A percentile compares a stretch with the other conserved stretches of the same genome.
Conservation (phyloP, 2,329 filamentous ascomycete genomes). For the Scolecobasidium constrictum region DNA sequence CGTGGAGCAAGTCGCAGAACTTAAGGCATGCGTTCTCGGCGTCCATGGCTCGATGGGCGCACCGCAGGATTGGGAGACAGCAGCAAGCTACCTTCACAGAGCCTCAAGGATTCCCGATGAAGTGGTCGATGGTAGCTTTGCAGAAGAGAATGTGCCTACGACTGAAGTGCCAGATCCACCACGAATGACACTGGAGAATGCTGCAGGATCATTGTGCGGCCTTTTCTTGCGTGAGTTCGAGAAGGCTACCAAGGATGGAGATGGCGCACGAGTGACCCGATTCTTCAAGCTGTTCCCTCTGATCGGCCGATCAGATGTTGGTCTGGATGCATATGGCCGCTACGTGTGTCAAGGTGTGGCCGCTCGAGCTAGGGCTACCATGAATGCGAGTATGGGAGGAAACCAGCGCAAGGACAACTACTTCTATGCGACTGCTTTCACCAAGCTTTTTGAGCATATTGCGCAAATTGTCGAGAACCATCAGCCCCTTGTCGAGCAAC, state of each 20-base stretch:
- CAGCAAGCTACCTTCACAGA: conserved; percentile 77
- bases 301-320: conserved; percentile 79
- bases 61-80: conserved; percentile 96
- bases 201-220: conserved; percentile 79
- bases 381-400: conserved; percentile 56
- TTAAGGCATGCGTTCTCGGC: conserved; percentile 91
- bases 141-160: conserved; percentile 84
- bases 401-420: conserved; percentile 61
- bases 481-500: conserved; percentile 78
- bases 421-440: conserved; percentile 86
- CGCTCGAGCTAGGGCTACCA: conserved; percentile 65
- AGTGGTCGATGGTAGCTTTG: conserved; percentile 76
- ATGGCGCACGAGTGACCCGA: conserved; percentile 78
- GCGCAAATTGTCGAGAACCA: conserved; percentile 93
- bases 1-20: conserved; percentile 91
- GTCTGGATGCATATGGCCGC: conserved; percentile 85
- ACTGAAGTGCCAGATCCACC: conserved; percentile 92
- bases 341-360: conserved; percentile 96
- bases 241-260: conserved; percentile 75
- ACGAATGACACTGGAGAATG: conserved; percentile 72
- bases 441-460: conserved; percentile 92
- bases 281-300: conserved; percentile 98
- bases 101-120: conserved; percentile 70
- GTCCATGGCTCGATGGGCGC: conserved; percentile 95
- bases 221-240: conserved; percentile 93